A percentile compares a stretch with the other conserved stretches of the same genome.
phyloP scores from a whole-genome alignment of 164 flowering plant genomes.

The Aristolochia contorta region DNA sequence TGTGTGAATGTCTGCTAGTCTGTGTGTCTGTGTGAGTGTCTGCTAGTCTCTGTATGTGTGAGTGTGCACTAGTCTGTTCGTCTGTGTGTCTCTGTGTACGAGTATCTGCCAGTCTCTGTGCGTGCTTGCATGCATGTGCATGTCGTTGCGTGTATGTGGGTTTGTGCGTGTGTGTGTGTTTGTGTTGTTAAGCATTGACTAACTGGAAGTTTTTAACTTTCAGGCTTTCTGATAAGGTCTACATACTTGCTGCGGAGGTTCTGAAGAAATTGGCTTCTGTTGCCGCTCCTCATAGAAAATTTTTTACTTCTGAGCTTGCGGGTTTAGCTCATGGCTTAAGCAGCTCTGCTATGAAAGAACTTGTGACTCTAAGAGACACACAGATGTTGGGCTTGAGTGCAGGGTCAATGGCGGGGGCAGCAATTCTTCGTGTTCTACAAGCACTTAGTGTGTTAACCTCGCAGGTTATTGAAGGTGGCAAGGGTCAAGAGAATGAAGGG shows the following conservation, averaged over 20 bases:
- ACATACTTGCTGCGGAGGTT: conserved; percentile 68
- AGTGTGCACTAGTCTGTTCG: too few relatives aligned
- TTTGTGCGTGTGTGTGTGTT: neutral
- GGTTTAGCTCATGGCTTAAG: conserved; percentile 58
- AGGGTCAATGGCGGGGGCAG: conserved; percentile 85
- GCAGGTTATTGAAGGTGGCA: conserved; percentile 17
- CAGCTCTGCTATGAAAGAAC: conserved; percentile 66
- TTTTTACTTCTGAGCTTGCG: conserved; percentile 67
- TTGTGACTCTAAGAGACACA: conserved; percentile 55
- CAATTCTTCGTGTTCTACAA: conserved; percentile 78
- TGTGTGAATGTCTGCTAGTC: too few relatives aligned
- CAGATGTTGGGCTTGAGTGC: conserved; percentile 77
- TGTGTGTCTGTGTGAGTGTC: too few relatives aligned
- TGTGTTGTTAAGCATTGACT: conserved; percentile 1
- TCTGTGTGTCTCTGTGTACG: too few relatives aligned
- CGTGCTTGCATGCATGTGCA: too few relatives aligned
- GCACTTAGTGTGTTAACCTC: conserved; percentile 62
- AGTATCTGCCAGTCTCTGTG: too few relatives aligned
- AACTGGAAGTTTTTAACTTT: conserved; percentile 5
- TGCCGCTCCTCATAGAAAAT: conserved; percentile 50
- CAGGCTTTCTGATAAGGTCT: conserved; percentile 89
- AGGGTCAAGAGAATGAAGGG: conserved; percentile 21
- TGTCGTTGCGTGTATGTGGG: too few relatives aligned
- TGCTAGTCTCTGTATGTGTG: too few relatives aligned
- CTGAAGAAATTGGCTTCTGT: conserved; percentile 79